Evolutionary conservation across 371 early-diverging fungal genomes (phyloP), one percentile per base, ranked within the genome.

Genomic region (Lichtheimia corymbifera): DNA sequence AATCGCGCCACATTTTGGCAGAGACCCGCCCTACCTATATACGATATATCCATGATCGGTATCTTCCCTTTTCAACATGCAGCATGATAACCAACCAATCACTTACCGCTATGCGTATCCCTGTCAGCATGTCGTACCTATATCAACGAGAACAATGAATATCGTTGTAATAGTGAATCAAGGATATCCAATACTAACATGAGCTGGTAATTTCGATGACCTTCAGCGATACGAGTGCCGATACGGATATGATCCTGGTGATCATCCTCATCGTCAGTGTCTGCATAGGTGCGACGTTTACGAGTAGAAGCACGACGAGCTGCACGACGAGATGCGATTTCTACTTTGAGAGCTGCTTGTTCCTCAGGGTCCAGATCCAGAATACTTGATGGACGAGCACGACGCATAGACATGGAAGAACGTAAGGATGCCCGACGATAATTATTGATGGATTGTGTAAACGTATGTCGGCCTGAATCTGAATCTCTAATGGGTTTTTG

Each of bases 101-200:
- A 9, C 45, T 18, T 58, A 47, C 91, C 14, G 90, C 89, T 27
- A 89, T 88, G 6, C 93, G 84, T 61, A 93, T 93, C 4, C 94
- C 98, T 4, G 97, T 97, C 53, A 98, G 76, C 98, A 98, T 97
- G 68, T 98, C 92, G 83, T 97, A 96, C 96, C 95, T 96, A 43
- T 30, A 60, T 15, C 47, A 47, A 7, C 9, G 17, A 43, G 44
- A 47, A 47, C 47, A 47, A 18, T 47, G 22, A 47, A 6, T 47
- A 22, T 22, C 3, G 22, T 47, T 3, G 14, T 47, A 0, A 1
- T 5, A 47, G 15, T 15, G 11, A 35, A 35, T 11, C 35, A 35
- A 35, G 11, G 9, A 9, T 0, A 9, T 9, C 1, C 7, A 5
- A 28, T 43, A 40, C 20, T 14, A 40, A 97, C 98, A 97, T 97